Percentiles rank a stretch among this genome's conserved stretches.
Evolutionary conservation across 768 basidiomycete species (phyloP).

Genomic region (Cystobasidium ongulense): DNA sequence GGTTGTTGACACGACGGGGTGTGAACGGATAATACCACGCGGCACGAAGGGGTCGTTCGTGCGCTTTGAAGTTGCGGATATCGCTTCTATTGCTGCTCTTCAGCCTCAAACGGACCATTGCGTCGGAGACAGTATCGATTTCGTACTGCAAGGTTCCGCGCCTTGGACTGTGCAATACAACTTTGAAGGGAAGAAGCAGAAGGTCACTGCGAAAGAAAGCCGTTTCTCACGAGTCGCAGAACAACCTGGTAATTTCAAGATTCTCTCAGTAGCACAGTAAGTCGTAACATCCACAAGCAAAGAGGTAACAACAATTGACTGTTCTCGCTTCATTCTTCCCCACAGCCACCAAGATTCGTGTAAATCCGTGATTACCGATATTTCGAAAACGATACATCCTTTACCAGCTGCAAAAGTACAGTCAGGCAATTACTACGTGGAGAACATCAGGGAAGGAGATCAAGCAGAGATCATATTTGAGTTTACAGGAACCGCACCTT

Average conservation of each 20-base stretch:
- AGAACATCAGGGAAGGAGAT: slow-evolving; percentile 80
- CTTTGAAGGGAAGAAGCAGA: slow-evolving; percentile 64
- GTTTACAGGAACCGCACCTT: slow-evolving; percentile 83
- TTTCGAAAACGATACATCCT: slow-evolving; percentile 54
- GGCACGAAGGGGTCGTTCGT: slow-evolving; percentile 8
- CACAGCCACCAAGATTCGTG: slow-evolving; percentile 58
- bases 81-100: slow-evolving; percentile 80
- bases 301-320: neutral
- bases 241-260: slow-evolving; percentile 70
- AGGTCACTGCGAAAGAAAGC: slow-evolving; percentile 66
- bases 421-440: slow-evolving; percentile 68
- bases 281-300: slow-evolving; percentile 40
- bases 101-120: slow-evolving; percentile 72
- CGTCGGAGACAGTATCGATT: slow-evolving; percentile 79
- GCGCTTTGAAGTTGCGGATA: slow-evolving; percentile 83
- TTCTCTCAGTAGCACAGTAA: slow-evolving; percentile 81
- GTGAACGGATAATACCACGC: slow-evolving; percentile 57
- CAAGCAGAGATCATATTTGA: slow-evolving; percentile 87
- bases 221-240: slow-evolving; percentile 80
- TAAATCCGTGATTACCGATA: neutral
- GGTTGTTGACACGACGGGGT: slow-evolving; percentile 69
- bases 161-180: slow-evolving; percentile 83
- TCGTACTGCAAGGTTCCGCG: slow-evolving; percentile 85
- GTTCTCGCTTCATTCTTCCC: slow-evolving; percentile 9
- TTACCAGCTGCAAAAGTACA: slow-evolving; percentile 83